A percentile compares a stretch with the other conserved stretches of the same genome.
phyloP scores from a whole-genome alignment of 1,139 yeast species.

The Kodamaea suecica region DNA sequence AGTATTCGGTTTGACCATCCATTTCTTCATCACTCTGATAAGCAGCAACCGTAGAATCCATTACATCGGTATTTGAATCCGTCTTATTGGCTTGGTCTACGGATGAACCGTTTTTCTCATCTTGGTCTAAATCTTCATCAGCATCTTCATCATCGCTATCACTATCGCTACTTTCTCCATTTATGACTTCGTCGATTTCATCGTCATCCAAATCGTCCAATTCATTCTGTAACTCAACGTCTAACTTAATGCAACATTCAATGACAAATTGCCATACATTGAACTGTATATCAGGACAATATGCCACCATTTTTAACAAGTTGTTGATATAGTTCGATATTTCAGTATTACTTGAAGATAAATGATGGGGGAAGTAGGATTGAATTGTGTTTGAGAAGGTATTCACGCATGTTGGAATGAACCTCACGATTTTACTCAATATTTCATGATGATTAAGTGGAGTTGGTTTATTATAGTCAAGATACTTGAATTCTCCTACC shows the following conservation, averaged over 20 bases:
- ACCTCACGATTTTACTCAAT: slow-evolving; percentile 57
- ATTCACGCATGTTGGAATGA: slow-evolving; percentile 79
- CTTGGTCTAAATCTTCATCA: slow-evolving; percentile 25
- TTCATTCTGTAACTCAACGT: slow-evolving; percentile 91
- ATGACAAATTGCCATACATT: slow-evolving; percentile 77
- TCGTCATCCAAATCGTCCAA: slow-evolving; percentile 79
- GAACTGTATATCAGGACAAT: slow-evolving; percentile 71
- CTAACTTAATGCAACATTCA: slow-evolving; percentile 80
- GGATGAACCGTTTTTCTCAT: slow-evolving; percentile 7
- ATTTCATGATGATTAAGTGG: slow-evolving; percentile 63
- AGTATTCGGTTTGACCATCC: slow-evolving; percentile 37
- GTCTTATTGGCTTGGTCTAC: neutral
- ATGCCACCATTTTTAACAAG: slow-evolving; percentile 54
- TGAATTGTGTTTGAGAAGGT: slow-evolving; percentile 59
- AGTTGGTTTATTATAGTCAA: slow-evolving; percentile 11
- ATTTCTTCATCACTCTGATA: slow-evolving; percentile 28
- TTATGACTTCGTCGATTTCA: slow-evolving; percentile 62
- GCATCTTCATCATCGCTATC: slow-evolving; percentile 25
- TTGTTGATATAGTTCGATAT: slow-evolving; percentile 66
- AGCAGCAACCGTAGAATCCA: slow-evolving; percentile 4
- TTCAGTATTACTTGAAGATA: slow-evolving; percentile 51
- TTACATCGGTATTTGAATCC: neutral
- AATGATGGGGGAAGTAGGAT: slow-evolving; percentile 72
- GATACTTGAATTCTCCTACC: slow-evolving; percentile 52
- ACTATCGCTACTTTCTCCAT: slow-evolving; percentile 46